Evolutionary conservation across 805 yeast species (phyloP).

Genomic region (Pichia scutulata): DNA sequence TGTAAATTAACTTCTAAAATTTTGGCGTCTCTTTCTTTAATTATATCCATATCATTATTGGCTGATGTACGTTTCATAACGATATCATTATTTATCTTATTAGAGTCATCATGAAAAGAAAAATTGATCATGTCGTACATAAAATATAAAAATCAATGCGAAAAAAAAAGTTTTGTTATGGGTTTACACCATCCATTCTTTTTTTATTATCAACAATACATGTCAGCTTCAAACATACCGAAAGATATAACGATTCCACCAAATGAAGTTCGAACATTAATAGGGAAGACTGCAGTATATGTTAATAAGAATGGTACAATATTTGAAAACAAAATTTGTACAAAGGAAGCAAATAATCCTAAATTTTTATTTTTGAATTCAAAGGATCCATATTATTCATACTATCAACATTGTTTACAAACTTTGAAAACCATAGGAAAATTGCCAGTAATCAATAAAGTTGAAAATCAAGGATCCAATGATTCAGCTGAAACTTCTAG

Average conservation of each 20-base stretch:
- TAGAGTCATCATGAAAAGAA: not conserved
- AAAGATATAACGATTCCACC: conserved; percentile 49
- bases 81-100: not conserved
- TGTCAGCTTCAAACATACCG: conserved; percentile 15
- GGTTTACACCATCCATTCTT: not conserved
- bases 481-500: not conserved
- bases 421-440: conserved; percentile 24
- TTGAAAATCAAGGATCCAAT: not conserved
- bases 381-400: conserved; percentile 47
- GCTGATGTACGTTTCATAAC: not conserved
- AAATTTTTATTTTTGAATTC: conserved; percentile 59
- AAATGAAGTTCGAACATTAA: conserved; percentile 39
- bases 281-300: conserved; percentile 66
- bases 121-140: too few relatives aligned
- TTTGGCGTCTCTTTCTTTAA: not conserved
- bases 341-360: conserved; percentile 36
- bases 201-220: not conserved
- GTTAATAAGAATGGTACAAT: conserved; percentile 59
- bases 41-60: not conserved
- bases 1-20: not conserved
- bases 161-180: not conserved
- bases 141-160: not conserved
- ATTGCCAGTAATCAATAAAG: conserved; percentile 10
- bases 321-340: conserved; percentile 52
- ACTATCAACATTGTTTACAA: conserved; percentile 44